Percentiles rank a stretch among this genome's conserved stretches.
Evolutionary conservation across 352 stramenopile species (phyloP).

Genomic region (Globisporangium parvum): DNA sequence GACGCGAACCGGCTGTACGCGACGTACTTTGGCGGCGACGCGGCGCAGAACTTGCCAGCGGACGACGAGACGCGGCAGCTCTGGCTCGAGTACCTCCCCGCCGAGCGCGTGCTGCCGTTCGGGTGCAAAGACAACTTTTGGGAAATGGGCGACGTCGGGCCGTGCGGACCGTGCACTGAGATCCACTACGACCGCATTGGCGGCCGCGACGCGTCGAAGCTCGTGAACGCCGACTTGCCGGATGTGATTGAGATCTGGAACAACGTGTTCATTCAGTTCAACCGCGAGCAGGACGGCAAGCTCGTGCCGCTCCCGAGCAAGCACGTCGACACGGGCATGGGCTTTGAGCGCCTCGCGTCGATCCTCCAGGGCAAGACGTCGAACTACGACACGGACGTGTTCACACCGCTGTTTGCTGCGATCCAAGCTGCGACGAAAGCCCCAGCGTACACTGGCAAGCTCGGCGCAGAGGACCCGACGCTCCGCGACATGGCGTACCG

Average conservation of each 20-base stretch:
- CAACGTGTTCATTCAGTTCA: constrained; percentile 99
- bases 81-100: constrained; percentile 84
- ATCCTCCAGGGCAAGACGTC: constrained; percentile 91
- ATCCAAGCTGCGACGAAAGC: constrained; percentile 86
- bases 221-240: constrained; percentile 98
- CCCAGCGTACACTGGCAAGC: constrained; percentile 73
- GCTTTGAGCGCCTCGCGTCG: constrained; percentile 93
- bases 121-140: constrained; percentile 99
- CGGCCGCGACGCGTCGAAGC: constrained; percentile 80
- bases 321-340: constrained; percentile 99
- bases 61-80: constrained; percentile 94
- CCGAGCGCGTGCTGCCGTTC: constrained; percentile 91
- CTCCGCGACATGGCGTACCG: constrained; percentile 89
- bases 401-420: constrained; percentile 93
- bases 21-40: constrained; percentile 98
- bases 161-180: constrained; percentile 98
- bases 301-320: constrained; percentile 91
- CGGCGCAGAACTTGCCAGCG: constrained; percentile 51
- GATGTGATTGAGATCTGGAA: constrained; percentile 99
- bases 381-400: constrained; percentile 99
- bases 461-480: constrained; percentile 88
- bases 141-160: constrained; percentile 99
- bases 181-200: constrained; percentile 99
- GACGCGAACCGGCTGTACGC: constrained; percentile 93
- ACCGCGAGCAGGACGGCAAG: constrained; percentile 88